Base-by-base conservation (phyloP, 768 basidiomycete genomes). In the Suillus cothurnatus region DNA sequence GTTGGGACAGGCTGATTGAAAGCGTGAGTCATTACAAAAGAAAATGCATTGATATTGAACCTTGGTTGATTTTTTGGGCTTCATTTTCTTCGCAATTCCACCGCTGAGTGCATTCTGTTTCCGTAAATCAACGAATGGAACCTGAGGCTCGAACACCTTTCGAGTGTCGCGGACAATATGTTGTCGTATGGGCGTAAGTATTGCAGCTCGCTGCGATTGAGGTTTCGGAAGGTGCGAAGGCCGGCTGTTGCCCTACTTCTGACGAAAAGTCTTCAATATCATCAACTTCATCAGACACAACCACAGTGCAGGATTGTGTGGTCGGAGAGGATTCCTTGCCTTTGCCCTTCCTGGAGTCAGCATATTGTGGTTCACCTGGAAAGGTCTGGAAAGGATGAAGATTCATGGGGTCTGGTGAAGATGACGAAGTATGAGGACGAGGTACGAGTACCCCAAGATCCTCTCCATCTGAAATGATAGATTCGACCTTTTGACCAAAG, bases 331-430 rank as follows among this genome's bases (percentile, higher is more conserved):
- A 19, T 28, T 59, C 58, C 39, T 31, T 59, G 32, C 61, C 62
- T 67, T 73, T 78, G 26, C 74, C 74, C 50, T 76, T 75, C 17
- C 58, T 62, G 31, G 60, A 53, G 4, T 49, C 45, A 31, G 49
- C 6, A 58, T 17, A 41, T 32, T 36, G 63, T 49, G 39, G 26
- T 28, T 61, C 41, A 15, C 47, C 38, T n/a, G 76, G 77, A 55
- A 9, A 61, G 23, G 62, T 74, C 7, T 71, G 63, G 45, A 76
- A 78, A 19, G 57, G 11, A 62, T 78, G 75, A 11, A 17, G 2
- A 56, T 19, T 1, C 66, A 19, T 14, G 0, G 74, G 74, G 57
- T 77, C 76, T 12, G 76, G 71, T 32, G 74, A 75, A 14, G 74
- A 67, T 8, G 67, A 52, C 34, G 36, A 53, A 23, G 28, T n/a